Evolutionary conservation across 495 filamentous ascomycete species (phyloP).

Genomic region (Articulospora tetracladia): DNA sequence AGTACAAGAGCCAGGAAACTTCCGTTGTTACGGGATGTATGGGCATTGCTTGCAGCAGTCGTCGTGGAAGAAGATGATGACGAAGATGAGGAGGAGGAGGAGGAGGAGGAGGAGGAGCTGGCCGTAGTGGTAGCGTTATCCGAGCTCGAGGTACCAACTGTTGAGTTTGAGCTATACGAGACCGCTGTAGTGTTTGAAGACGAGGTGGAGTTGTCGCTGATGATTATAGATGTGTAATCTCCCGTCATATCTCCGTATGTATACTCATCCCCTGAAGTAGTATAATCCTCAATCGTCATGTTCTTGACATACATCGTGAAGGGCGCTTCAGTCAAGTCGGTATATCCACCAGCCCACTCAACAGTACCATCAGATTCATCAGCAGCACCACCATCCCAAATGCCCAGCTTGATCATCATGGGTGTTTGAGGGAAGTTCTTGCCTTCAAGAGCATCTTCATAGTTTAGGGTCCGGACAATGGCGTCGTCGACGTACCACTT

Average conservation of each 20-base stretch:
- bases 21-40: not conserved
- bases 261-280: constrained; percentile 73
- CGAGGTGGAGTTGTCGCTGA: constrained; percentile 26
- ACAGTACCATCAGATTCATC: constrained; percentile 73
- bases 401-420: constrained; percentile 77
- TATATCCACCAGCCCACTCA: constrained; percentile 78
- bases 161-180: not conserved
- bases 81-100: not conserved
- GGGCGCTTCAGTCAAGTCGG: constrained; percentile 74
- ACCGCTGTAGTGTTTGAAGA: not conserved
- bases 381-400: constrained; percentile 83
- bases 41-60: not conserved
- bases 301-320: constrained; percentile 81
- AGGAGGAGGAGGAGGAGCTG: not conserved
- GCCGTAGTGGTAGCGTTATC: constrained; percentile 1
- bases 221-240: constrained; percentile 71
- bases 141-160: not conserved
- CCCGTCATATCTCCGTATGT: constrained; percentile 71
- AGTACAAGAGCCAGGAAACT: not conserved
- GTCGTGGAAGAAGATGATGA: not conserved
- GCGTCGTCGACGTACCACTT: constrained; percentile 76
- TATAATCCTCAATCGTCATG: constrained; percentile 79
- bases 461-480: constrained; percentile 61
- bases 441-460: constrained; percentile 52
- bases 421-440: constrained; percentile 85